phyloP scores from a whole-genome alignment of 441 rosid species.

The Corymbia citriodora region DNA sequence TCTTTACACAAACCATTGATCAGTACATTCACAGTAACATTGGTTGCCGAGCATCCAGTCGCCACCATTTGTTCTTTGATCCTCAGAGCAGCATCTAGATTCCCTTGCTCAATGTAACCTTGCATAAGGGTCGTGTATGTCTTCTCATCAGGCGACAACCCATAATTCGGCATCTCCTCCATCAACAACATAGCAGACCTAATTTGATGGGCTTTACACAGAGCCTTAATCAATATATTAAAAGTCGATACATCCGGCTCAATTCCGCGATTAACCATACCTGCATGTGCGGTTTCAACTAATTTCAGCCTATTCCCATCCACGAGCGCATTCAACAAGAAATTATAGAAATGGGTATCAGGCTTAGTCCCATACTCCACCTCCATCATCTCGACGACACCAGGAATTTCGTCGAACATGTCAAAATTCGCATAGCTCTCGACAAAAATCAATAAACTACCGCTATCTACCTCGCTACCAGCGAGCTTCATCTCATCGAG shows the following conservation, averaged over 20 bases:
- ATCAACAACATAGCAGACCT: slow-evolving; percentile 79
- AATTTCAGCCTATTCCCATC: slow-evolving; percentile 68
- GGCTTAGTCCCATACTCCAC: slow-evolving; percentile 44
- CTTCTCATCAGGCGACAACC: slow-evolving; percentile 71
- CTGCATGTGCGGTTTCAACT: slow-evolving; percentile 57
- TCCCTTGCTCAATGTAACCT: slow-evolving; percentile 78
- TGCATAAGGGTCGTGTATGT: slow-evolving; percentile 86
- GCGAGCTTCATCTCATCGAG: slow-evolving; percentile 48
- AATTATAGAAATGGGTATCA: slow-evolving; percentile 66
- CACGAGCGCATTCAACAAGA: slow-evolving; percentile 70
- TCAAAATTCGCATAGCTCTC: slow-evolving; percentile 58
- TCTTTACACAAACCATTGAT: slow-evolving; percentile 83
- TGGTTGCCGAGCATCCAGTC: slow-evolving; percentile 43
- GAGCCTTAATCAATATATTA: slow-evolving; percentile 75
- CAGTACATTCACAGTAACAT: slow-evolving; percentile 75
- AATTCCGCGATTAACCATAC: slow-evolving; percentile 52
- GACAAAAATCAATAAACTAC: slow-evolving; percentile 47
- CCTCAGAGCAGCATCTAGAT: slow-evolving; percentile 71
- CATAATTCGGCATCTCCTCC: slow-evolving; percentile 77
- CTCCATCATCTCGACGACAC: slow-evolving; percentile 48
- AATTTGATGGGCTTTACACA: slow-evolving; percentile 83
- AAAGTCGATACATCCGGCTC: slow-evolving; percentile 81
- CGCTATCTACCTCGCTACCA: slow-evolving; percentile 31
- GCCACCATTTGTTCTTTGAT: slow-evolving; percentile 58
- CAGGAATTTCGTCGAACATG: slow-evolving; percentile 50